Evolutionary conservation across 2,329 filamentous ascomycete species (phyloP).

Genomic region (Paracamarosporium sp.): DNA sequence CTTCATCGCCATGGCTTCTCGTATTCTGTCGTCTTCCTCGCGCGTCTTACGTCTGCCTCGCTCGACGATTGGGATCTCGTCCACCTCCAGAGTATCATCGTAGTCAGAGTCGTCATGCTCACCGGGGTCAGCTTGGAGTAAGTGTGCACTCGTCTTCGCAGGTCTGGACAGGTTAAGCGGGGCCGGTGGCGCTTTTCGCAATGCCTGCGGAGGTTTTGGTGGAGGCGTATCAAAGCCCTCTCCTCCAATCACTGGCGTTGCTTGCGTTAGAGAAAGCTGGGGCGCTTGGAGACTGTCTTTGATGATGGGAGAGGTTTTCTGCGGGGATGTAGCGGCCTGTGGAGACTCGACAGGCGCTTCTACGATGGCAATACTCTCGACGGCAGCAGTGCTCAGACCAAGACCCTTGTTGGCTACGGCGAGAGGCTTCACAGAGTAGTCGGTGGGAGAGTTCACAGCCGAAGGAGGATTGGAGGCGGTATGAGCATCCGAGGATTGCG

Average conservation of each 20-base stretch:
- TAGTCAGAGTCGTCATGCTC: slow-evolving; percentile 84
- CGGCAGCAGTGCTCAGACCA: slow-evolving; percentile 29
- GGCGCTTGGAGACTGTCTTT: slow-evolving; percentile 35
- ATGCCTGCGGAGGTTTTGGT: slow-evolving; percentile 50
- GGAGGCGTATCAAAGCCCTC: slow-evolving; percentile 45
- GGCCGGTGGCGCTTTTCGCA: slow-evolving; percentile 83
- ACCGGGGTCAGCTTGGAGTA: slow-evolving; percentile 52
- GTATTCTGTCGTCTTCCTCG: slow-evolving; percentile 83
- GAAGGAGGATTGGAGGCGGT: slow-evolving; percentile 34
- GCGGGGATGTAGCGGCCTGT: slow-evolving; percentile 21
- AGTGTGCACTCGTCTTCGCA: slow-evolving; percentile 51
- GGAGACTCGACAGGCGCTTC: slow-evolving; percentile 16
- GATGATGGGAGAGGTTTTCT: slow-evolving; percentile 10
- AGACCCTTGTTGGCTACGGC: slow-evolving; percentile 27
- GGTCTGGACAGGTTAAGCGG: slow-evolving; percentile 73
- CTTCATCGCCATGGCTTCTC: slow-evolving; percentile 71
- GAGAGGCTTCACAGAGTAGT: slow-evolving; percentile 42
- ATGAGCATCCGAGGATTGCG: slow-evolving; percentile 31
- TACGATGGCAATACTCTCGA: slow-evolving; percentile 19
- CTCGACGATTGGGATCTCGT: slow-evolving; percentile 64
- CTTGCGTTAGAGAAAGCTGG: slow-evolving; percentile 46
- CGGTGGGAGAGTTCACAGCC: slow-evolving; percentile 38
- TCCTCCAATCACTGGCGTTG: slow-evolving; percentile 46
- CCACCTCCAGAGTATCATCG: slow-evolving; percentile 76
- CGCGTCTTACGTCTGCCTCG: slow-evolving; percentile 83